phyloP scores from a whole-genome alignment of 2,329 filamentous ascomycete species.

The Nectriaceae sp. region DNA sequence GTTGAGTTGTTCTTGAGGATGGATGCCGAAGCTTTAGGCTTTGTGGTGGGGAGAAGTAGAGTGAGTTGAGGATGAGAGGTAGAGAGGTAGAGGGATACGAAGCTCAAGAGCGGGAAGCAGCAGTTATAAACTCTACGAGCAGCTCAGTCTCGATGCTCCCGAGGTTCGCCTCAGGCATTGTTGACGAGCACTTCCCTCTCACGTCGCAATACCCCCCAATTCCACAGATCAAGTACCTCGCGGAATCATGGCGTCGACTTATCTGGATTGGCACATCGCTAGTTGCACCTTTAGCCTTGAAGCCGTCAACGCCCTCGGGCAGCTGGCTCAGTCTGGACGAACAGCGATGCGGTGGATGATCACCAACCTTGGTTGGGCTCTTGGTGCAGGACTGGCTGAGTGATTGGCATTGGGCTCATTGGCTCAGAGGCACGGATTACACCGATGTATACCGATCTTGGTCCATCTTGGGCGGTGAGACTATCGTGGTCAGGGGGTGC shows the following conservation, averaged over 20 bases:
- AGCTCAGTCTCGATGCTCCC: no score
- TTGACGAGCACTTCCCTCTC: no score
- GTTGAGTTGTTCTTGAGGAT: not conserved
- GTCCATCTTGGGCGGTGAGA: no score
- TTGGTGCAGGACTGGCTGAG: no score
- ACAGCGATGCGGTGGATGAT: not conserved
- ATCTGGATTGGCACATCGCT: not conserved
- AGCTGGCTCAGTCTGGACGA: not conserved
- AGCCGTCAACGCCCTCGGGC: not conserved
- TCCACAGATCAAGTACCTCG: not conserved
- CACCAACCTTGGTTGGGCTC: not conserved
- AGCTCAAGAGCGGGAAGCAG: not conserved
- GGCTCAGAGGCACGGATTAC: no score
- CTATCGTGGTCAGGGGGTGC: no score
- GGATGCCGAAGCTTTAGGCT: not conserved
- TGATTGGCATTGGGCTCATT: not conserved
- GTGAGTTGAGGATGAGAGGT: not conserved
- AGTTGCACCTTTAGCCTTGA: not conserved
- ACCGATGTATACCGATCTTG: no score
- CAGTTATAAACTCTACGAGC: not conserved
- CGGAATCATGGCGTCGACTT: conserved; percentile 1
- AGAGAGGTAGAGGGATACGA: not conserved
- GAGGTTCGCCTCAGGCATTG: no score
- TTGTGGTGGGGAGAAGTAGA: not conserved
- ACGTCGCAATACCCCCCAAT: not conserved